phyloP scores from a whole-genome alignment of 2,329 filamentous ascomycete genomes.

The Colletotrichum sp. region DNA sequence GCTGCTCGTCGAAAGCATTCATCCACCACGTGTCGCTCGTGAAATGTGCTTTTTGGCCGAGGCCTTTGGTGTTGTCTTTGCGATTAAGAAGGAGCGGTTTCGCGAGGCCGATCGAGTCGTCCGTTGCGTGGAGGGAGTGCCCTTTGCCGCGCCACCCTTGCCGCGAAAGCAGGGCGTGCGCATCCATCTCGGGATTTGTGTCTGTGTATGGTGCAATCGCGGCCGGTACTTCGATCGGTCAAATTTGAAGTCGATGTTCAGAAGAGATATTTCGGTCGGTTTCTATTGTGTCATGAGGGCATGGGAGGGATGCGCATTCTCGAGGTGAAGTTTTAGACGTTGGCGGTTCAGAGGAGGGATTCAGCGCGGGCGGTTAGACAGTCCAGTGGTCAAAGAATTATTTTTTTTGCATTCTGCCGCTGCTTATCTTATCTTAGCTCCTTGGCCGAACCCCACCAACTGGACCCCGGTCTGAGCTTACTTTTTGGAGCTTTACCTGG shows the following conservation, averaged over 20 bases:
- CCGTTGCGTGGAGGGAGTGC: slow-evolving; percentile 80
- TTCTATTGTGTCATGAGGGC: not conserved
- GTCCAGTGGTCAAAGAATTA: not conserved
- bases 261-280: not conserved
- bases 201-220: not conserved
- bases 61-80: slow-evolving; percentile 79
- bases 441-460: not conserved
- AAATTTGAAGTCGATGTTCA: not conserved
- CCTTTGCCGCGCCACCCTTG: slow-evolving; percentile 92
- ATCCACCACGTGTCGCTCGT: slow-evolving; percentile 94
- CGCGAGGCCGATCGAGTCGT: slow-evolving; percentile 76
- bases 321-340: not conserved
- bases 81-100: slow-evolving; percentile 83
- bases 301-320: not conserved
- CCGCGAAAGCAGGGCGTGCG: slow-evolving; percentile 78
- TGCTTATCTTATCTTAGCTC: slow-evolving; percentile 21
- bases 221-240: not conserved
- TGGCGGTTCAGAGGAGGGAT: not conserved
- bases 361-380: not conserved
- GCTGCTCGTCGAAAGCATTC: slow-evolving; percentile 88
- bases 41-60: slow-evolving; percentile 75
- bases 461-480: not conserved
- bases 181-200: slow-evolving; percentile 68
- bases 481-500: not conserved
- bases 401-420: slow-evolving; percentile 13